Conservation (phyloP, 108 stramenopile genomes). For the Nitzschia sp. region DNA sequence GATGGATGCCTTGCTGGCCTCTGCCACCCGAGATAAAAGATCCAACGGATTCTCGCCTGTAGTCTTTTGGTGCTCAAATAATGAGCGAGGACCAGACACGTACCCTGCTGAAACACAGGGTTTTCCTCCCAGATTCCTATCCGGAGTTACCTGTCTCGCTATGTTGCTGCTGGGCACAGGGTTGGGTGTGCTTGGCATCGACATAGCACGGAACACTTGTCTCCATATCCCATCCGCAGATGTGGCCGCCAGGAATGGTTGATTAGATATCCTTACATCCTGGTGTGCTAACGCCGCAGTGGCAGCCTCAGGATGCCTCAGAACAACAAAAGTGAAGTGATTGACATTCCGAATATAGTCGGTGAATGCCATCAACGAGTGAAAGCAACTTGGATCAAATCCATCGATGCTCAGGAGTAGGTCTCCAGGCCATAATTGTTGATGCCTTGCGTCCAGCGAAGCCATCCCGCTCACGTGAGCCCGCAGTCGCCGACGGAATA, state of each 20-base stretch:
- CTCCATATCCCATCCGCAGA: constrained; percentile 13
- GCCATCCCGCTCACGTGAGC: neutral
- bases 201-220: neutral
- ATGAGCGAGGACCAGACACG: neutral
- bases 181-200: neutral
- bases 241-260: neutral
- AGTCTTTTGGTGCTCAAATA: neutral
- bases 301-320: constrained; percentile 13
- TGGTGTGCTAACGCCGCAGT: neutral
- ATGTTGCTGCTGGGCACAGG: neutral
- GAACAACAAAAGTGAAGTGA: constrained; percentile 4
- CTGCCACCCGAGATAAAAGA: neutral
- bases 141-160: constrained; percentile 8
- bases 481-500: neutral
- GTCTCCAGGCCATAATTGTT: constrained; percentile 34
- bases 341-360: constrained; percentile 6
- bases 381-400: constrained; percentile 2
- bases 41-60: neutral
- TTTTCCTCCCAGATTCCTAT: neutral
- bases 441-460: neutral
- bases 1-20: neutral
- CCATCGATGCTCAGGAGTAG: constrained; percentile 35
- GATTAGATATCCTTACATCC: neutral
- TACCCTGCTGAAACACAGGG: neutral
- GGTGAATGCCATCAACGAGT: neutral